These are phyloP conservation scores for Rubia yunnanensis DNA, from an alignment of 257 asterid species.

Conservation along the genomic window DNA sequence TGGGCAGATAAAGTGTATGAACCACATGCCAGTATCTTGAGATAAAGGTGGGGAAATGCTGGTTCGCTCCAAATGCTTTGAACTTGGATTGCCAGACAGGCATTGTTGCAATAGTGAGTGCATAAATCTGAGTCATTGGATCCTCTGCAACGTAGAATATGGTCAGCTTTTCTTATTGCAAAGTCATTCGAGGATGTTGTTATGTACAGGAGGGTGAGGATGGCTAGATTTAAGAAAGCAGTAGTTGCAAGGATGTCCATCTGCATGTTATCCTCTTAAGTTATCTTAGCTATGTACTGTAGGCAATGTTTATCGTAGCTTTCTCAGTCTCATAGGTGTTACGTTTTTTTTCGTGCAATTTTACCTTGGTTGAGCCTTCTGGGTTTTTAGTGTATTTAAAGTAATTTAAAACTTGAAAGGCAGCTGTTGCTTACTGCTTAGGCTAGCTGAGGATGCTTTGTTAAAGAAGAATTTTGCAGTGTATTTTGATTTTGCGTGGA, in stretches of 20 bases:
- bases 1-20: slow-evolving; percentile 21
- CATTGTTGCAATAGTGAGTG: neutral
- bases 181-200: neutral
- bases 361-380: neutral
- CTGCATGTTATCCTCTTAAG: too few relatives aligned
- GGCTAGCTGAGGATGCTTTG: neutral
- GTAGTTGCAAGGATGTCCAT: too few relatives aligned
- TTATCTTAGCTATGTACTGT: too few relatives aligned
- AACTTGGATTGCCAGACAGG: neutral
- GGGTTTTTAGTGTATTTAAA: neutral
- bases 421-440: neutral
- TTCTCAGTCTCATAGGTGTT: neutral
- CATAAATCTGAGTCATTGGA: neutral
- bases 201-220: slow-evolving; percentile 6
- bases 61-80: neutral
- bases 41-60: neutral
- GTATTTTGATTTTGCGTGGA: neutral
- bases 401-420: neutral
- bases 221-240: neutral
- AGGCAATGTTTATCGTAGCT: neutral
- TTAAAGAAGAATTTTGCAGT: neutral
- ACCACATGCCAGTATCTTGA: neutral
- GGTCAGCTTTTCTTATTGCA: slow-evolving; percentile 1
- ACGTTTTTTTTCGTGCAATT: neutral
- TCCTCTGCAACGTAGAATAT: neutral